Conservation (phyloP, 2,329 filamentous ascomycete genomes). For the Cercospora janseana region DNA sequence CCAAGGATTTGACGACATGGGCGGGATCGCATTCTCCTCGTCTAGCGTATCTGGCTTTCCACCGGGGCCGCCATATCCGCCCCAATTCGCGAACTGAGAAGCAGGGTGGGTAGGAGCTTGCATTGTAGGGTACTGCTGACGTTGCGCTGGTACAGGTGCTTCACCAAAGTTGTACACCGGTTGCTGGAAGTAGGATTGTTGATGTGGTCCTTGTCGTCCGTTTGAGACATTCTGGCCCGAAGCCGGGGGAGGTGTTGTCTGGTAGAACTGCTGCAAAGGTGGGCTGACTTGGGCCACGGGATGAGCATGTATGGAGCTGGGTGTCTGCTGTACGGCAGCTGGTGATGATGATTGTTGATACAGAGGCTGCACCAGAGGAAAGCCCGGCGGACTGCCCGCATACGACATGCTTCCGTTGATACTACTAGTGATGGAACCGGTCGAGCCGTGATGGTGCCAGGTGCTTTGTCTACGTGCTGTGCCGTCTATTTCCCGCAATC, state of each 20-base stretch:
- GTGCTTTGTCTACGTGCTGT: conserved; percentile 29
- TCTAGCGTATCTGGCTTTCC: conserved; percentile 30
- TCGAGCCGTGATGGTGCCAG: conserved; percentile 31
- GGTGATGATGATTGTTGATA: conserved; percentile 15
- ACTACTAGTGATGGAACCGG: conserved; percentile 30
- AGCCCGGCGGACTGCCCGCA: conserved; percentile 22
- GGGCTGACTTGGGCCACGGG: conserved; percentile 24
- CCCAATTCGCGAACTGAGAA: conserved; percentile 35
- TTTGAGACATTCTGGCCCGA: conserved; percentile 12
- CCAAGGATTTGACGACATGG: conserved; percentile 28
- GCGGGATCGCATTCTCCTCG: conserved; percentile 37
- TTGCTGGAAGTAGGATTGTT: conserved; percentile 26
- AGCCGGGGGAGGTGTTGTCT: conserved; percentile 8
- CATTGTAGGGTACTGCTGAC: conserved; percentile 16
- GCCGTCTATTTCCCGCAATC: conserved; percentile 37
- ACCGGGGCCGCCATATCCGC: conserved; percentile 30
- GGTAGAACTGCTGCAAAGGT: conserved; percentile 20
- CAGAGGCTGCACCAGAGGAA: conserved; percentile 10
- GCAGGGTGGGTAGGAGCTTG: conserved; percentile 22
- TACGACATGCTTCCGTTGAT: conserved; percentile 27
- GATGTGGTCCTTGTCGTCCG: conserved; percentile 21
- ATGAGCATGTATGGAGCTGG: conserved; percentile 15
- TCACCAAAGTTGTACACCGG: conserved; percentile 21
- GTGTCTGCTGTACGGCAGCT: conserved; percentile 17
- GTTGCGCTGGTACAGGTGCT: conserved; percentile 10